Evolutionary conservation across 2,329 filamentous ascomycete genomes (phyloP).

Genomic region (Diaporthe citriasiana): DNA sequence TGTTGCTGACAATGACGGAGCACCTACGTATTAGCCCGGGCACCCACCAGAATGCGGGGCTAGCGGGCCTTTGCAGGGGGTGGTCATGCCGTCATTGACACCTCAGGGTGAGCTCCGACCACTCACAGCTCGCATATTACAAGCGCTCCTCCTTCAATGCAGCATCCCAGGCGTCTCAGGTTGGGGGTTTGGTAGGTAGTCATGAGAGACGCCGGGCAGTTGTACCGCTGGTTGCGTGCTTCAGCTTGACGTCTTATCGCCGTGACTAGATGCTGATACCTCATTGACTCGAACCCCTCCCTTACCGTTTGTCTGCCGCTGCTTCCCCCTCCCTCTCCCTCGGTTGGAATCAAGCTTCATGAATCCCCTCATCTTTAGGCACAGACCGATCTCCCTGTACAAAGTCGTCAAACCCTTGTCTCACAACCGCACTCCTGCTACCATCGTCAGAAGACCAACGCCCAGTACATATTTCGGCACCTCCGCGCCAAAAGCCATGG

Average conservation of each 20-base stretch:
- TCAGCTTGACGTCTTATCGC: slow-evolving; percentile 12
- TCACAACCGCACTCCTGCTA: neutral
- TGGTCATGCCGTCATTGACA: slow-evolving; percentile 34
- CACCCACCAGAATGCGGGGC: slow-evolving; percentile 16
- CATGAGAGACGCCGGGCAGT: neutral
- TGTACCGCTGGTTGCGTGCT: slow-evolving; percentile 2
- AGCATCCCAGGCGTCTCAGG: slow-evolving; percentile 30
- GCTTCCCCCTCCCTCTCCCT: neutral
- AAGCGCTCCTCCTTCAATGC: slow-evolving; percentile 17
- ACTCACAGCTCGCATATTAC: slow-evolving; percentile 35
- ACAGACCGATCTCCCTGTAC: slow-evolving; percentile 21
- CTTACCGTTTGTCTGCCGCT: slow-evolving; percentile 1
- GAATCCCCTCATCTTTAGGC: slow-evolving; percentile 28
- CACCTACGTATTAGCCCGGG: slow-evolving; percentile 1
- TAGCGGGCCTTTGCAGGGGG: neutral
- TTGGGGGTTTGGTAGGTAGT: neutral
- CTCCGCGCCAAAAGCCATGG: slow-evolving; percentile 58
- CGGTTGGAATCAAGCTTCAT: slow-evolving; percentile 19
- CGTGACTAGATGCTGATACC: slow-evolving; percentile 4
- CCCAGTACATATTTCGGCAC: slow-evolving; percentile 3
- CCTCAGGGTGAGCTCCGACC: slow-evolving; percentile 35
- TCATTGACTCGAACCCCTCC: slow-evolving; percentile 30
- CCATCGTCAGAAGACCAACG: neutral
- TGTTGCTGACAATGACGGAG: slow-evolving; percentile 20
- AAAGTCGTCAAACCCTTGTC: slow-evolving; percentile 27